Evolutionary conservation across 805 yeast species (phyloP).

Genomic region (Hemisphaericaspora nanyangensis): DNA sequence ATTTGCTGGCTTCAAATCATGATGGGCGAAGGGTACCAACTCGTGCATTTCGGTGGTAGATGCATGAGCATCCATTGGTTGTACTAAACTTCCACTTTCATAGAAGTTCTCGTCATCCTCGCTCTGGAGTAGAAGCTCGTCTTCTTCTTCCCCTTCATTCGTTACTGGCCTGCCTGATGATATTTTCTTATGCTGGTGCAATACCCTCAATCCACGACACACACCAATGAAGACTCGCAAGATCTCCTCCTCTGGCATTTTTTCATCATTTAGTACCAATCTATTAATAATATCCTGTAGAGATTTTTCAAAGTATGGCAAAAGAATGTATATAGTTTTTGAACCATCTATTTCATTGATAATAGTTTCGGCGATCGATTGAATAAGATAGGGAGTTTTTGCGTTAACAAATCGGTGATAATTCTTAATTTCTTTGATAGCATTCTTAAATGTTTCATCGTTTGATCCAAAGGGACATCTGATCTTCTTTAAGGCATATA

Average conservation of each 20-base stretch:
- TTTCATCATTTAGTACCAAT: slow-evolving; percentile 51
- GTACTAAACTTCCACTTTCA: slow-evolving; percentile 22
- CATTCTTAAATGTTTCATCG: slow-evolving; percentile 54
- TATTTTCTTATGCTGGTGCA: slow-evolving; percentile 57
- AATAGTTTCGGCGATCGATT: slow-evolving; percentile 66
- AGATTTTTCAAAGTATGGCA: slow-evolving; percentile 73
- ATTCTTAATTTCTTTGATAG: slow-evolving; percentile 73
- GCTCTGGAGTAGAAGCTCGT: slow-evolving; percentile 16
- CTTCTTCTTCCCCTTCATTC: slow-evolving; percentile 26
- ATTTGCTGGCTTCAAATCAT: slow-evolving; percentile 88
- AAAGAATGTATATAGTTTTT: slow-evolving; percentile 68
- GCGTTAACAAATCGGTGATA: slow-evolving; percentile 62
- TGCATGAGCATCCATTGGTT: slow-evolving; percentile 5
- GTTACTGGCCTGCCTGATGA: slow-evolving; percentile 3
- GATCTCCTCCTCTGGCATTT: slow-evolving; percentile 61
- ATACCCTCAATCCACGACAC: slow-evolving; percentile 67
- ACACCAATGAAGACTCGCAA: slow-evolving; percentile 61
- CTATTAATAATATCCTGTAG: slow-evolving; percentile 76
- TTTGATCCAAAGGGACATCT: slow-evolving; percentile 84
- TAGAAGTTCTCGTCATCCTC: slow-evolving; percentile 28
- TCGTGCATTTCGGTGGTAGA: background rate
- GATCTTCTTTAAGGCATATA: slow-evolving; percentile 78
- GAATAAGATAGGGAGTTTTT: slow-evolving; percentile 59
- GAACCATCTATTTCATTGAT: slow-evolving; percentile 77
- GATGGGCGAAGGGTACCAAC: slow-evolving; percentile 67